Evolutionary conservation across 306 rosid species (phyloP), one percentile per base, ranked within the genome.

Genomic region (Citrullus colocynthis): DNA sequence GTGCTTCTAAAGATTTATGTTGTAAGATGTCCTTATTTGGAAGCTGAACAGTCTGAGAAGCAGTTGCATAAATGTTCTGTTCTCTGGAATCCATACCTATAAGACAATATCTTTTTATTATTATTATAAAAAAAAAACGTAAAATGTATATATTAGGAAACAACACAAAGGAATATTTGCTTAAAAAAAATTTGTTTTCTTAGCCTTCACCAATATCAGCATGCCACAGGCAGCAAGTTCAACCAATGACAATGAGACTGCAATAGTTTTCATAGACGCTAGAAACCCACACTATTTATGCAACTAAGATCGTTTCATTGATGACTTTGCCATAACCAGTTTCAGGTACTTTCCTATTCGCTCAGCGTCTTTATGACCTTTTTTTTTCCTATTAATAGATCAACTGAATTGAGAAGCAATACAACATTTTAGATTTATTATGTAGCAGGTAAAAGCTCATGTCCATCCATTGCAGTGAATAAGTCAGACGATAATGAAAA

Each of bases 1-100:
- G 93, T 20, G 89, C 88, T 45, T 82, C 85, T 49, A 87, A 91
- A 75, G 75, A 78, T 83, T 62, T 80, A 30, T 84, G 79, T 32
- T 71, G 84, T 57, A 81, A 82, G 16, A 76, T 52, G 52, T 78
- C 15, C 34, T 81, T 83, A 74, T 21, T 81, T 71, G 79, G 86
- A 65, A n/a, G 86, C 73, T 76, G 80, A 37, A 81, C 80, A 55
- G 63, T 78, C 57, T 85, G 89, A 80, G 89, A 82, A 76, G 80
- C 67, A 7, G 37, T 55, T 73, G 85, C 54, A 75, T 65, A 55
- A 39, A 79, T 80, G 21, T 61, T 30, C 41, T 81, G 87, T 70
- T 81, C 89, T 70, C 74, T 83, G 51, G 75, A 71, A 72, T 45
- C 77, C 54, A 48, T 36, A 48, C 84, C 93, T 90, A 83, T 56